Conservation (phyloP, 768 basidiomycete genomes). For the Mycena indigotica region DNA sequence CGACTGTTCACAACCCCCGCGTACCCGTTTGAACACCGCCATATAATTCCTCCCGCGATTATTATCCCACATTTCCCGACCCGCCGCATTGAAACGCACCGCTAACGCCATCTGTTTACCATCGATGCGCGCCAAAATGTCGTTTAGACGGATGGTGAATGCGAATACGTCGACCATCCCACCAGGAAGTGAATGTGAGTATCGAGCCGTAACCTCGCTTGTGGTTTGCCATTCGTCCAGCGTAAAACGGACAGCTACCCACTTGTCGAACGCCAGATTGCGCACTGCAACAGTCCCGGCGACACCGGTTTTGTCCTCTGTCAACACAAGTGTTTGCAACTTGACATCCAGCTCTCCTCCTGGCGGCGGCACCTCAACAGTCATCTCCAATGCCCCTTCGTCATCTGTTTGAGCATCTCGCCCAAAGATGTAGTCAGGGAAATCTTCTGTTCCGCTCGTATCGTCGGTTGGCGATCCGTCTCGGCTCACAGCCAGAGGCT, state of each 20-base stretch:
- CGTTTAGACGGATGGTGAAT: slow-evolving; percentile 76
- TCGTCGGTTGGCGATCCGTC: slow-evolving; percentile 87
- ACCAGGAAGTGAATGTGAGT: slow-evolving; percentile 51
- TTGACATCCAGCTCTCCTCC: slow-evolving; percentile 41
- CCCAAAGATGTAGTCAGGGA: slow-evolving; percentile 69
- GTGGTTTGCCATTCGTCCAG: slow-evolving; percentile 96
- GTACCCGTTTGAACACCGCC: slow-evolving; percentile 58
- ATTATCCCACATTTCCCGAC: slow-evolving; percentile 91
- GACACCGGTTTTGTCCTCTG: slow-evolving; percentile 55
- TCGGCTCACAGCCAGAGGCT: slow-evolving; percentile 89
- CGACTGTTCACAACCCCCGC: slow-evolving; percentile 26
- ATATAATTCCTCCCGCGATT: slow-evolving; percentile 79
- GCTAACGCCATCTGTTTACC: slow-evolving; percentile 83
- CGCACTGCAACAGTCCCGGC: slow-evolving; percentile 77
- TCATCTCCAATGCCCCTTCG: slow-evolving; percentile 52
- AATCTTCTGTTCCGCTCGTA: slow-evolving; percentile 80
- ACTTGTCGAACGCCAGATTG: slow-evolving; percentile 87
- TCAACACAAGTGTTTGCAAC: slow-evolving; percentile 58
- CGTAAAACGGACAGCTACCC: slow-evolving; percentile 87
- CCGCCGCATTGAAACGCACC: slow-evolving; percentile 68
- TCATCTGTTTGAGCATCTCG: slow-evolving; percentile 33
- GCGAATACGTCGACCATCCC: slow-evolving; percentile 68
- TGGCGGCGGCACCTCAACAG: slow-evolving; percentile 67
- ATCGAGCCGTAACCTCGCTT: slow-evolving; percentile 84
- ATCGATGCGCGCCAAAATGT: slow-evolving; percentile 74